Base-by-base conservation (phyloP, 106 monocot genomes). In the Xerophyta viscosa region DNA sequence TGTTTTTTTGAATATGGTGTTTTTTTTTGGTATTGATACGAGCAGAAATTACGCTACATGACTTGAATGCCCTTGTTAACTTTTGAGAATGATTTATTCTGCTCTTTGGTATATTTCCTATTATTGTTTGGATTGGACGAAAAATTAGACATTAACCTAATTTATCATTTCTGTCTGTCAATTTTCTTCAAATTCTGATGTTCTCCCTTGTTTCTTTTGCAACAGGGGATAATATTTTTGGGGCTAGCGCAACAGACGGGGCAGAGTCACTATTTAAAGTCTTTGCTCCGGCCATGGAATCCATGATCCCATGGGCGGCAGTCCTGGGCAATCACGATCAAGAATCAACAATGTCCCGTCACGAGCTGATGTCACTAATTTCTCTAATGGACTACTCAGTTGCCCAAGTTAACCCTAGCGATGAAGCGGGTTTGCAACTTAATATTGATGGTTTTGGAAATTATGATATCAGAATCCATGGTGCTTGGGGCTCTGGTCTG, bases 161-260 rank as follows among this genome's bases (percentile, higher is more conserved):
- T 11, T 36, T 36, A 36, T 11, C 11, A 6, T 36, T 36, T 36
- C 11, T 36, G 33, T 36, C 11, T 6, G 5, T 5, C 19, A 0
- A 19, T 19, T 3, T 2, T 48, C 2, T 0, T 11, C 48, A 48
- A 4, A 0, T 48, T 21, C 24, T n/a, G n/a, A n/a, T 0, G 3
- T 18, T 48, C 1, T 24, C 18, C 9, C 21, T 48, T 18, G 28
- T 28, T 3, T 8, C 5, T 6, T 6, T 36, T 36, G 33, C 33
- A 64, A 37, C 69, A 92, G 92, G 93, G 10, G 93, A 94, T 50
- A 94, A 94, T 27, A 84, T 94, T 65, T 88, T 84, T 65, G 93
- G 93, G 27, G 0, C 63, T 7, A 84, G 78, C 48, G 75, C 77
- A 17, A 58, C 66, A 36, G 93, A 94, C 67, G 87, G 88, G 12